Evolutionary conservation across 164 flowering plant species (phyloP), one percentile per base, ranked within the genome.

Genomic region (Kingdonia uniflora): DNA sequence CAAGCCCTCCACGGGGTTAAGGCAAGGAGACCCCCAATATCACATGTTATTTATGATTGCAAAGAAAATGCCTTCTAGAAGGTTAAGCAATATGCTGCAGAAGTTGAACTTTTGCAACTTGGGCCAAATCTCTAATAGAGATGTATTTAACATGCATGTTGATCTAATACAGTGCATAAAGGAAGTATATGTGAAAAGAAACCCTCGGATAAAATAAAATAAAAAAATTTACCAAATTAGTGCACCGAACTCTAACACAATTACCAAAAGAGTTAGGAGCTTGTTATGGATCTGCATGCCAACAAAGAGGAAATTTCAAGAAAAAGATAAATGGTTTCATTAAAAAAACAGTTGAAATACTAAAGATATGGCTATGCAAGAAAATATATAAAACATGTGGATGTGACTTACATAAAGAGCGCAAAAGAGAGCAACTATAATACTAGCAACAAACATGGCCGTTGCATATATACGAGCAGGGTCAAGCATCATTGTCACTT

Each of bases 401-500:
- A 14, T 16, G 26, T 10, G n/a, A 78, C 97, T 74, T 69, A 90
- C 97, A 70, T 82, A 90, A 63, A 90, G 77, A 51, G 97, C 94
- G 72, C 84, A 82, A 65, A 90, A 78, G 35, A 90, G 75, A 17
- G 97, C 84, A 55, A 87, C 44, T 19, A 90, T 71, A 21, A 87
- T 79, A 51, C 94, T 84, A 11, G 87, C 94, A 65, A 84, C 70
- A 69, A 75, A 90, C 55, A 78, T 45, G 17, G 92, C 87, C 42
- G 97, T 90, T 40, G 97, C 97, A 66, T 84, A 90, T 5, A 90
- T 80, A 8, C 97, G 95, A 51, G 77, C 97, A 62, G 97, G 95
- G 59, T 90, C 97, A 71, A 90, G 85, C 95, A 90, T 90, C 97
- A 90, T 79, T 2, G 78, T 70, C 55, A 87, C 66, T 74, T 90